phyloP scores from a whole-genome alignment of 1,284 basidiomycete species.

The Ustilago xerochloae region DNA sequence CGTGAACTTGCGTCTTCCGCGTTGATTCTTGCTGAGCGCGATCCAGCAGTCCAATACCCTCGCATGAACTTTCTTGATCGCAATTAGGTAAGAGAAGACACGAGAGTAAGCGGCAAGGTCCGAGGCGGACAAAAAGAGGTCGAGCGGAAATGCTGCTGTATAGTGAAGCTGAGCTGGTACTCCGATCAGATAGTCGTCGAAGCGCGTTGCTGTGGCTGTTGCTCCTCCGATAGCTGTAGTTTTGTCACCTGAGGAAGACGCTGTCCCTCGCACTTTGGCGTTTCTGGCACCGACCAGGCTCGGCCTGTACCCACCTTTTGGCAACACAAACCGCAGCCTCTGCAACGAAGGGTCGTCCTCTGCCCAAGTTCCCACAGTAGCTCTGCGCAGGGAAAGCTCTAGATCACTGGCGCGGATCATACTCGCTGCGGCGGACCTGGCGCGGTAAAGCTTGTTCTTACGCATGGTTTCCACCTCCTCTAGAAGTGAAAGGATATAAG shows the following conservation, averaged over 20 bases:
- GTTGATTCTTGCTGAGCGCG: conserved; percentile 82
- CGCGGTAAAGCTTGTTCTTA: conserved; percentile 45
- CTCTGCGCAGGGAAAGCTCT: conserved; percentile 49
- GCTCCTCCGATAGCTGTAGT: neutral
- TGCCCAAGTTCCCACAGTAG: conserved; percentile 46
- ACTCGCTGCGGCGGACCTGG: conserved; percentile 76
- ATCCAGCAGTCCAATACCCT: conserved; percentile 84
- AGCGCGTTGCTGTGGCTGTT: conserved; percentile 15
- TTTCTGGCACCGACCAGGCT: conserved; percentile 21
- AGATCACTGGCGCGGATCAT: conserved; percentile 50
- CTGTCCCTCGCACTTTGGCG: conserved; percentile 30
- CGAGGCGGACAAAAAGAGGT: conserved; percentile 82
- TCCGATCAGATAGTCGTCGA: conserved; percentile 52
- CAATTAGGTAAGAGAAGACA: conserved; percentile 83
- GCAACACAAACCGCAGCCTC: conserved; percentile 36
- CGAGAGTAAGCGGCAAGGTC: conserved; percentile 80
- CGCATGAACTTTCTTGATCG: conserved; percentile 82
- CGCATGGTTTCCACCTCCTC: conserved; percentile 80
- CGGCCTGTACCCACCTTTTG: conserved; percentile 39
- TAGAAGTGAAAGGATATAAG: conserved; percentile 79
- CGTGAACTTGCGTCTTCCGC: conserved; percentile 83
- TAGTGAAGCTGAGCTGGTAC: conserved; percentile 52
- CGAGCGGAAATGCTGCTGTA: conserved; percentile 77
- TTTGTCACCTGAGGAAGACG: neutral
- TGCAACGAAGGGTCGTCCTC: conserved; percentile 56